These are phyloP conservation scores for Stylonectria norvegica DNA, from an alignment of 2,329 filamentous ascomycete genomes.

Conservation along the genomic window DNA sequence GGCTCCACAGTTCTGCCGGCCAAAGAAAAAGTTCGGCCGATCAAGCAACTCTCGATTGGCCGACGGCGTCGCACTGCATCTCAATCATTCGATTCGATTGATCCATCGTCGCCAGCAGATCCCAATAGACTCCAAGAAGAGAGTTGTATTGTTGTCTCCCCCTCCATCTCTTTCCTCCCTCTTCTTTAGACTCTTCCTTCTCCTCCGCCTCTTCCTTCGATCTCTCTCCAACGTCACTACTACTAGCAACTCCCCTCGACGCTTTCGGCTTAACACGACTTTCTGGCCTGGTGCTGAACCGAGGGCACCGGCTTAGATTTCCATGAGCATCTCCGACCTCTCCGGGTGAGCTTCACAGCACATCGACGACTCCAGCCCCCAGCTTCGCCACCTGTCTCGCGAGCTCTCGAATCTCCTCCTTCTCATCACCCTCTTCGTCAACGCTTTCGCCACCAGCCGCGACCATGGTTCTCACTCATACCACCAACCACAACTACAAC, in stretches of 20 bases:
- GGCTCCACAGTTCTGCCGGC: conserved; percentile 8
- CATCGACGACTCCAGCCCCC: background rate
- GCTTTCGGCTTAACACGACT: conserved; percentile 16
- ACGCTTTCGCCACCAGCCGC: conserved; percentile 15
- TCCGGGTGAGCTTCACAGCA: background rate
- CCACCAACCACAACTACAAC: conserved; percentile 68
- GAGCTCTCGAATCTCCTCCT: conserved; percentile 4
- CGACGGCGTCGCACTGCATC: conserved; percentile 11
- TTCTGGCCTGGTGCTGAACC: conserved; percentile 19
- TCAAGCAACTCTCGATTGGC: conserved; percentile 23
- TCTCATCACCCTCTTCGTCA: conserved; percentile 10
- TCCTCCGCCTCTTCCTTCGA: conserved; percentile 10
- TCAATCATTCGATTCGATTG: conserved; percentile 25
- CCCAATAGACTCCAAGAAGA: too few relatives aligned
- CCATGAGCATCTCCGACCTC: conserved; percentile 12
- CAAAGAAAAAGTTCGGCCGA: conserved; percentile 18
- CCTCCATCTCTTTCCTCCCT: conserved; percentile 7
- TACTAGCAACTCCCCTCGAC: conserved; percentile 1
- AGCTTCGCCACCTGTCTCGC: conserved; percentile 3
- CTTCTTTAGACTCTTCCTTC: conserved; percentile 3
- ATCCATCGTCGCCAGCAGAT: too few relatives aligned
- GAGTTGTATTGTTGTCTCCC: conserved; percentile 6
- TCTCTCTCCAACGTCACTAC: conserved; percentile 1
- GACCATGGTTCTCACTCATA: conserved; percentile 61
- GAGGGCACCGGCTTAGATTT: conserved; percentile 24